Evolutionary conservation across 768 basidiomycete genomes (phyloP).

Genomic region (Amanita thiersii): DNA sequence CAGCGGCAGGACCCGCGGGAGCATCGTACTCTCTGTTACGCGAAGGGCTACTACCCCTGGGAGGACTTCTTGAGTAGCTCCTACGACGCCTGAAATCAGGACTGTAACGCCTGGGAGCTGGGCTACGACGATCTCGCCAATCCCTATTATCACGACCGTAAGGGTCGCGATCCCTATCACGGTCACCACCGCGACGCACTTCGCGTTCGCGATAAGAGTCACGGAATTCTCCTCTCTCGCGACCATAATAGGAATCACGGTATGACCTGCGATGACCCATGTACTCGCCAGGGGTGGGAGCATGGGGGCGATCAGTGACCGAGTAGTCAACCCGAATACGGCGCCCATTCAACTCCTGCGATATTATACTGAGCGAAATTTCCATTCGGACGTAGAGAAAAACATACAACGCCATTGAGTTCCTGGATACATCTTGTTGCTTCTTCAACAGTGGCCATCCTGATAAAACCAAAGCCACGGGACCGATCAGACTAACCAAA

Average conservation of each 20-base stretch:
- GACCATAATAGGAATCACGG: constrained; percentile 28
- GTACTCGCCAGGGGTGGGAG: constrained; percentile 96
- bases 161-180: constrained; percentile 49
- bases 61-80: constrained; percentile 77
- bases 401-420: constrained; percentile 83
- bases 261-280: constrained; percentile 79
- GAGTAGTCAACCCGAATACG: constrained; percentile 97
- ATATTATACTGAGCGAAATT: constrained; percentile 7
- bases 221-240: constrained; percentile 22
- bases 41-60: constrained; percentile 55
- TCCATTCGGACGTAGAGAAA: too few relatives aligned
- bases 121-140: constrained; percentile 78
- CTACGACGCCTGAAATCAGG: constrained; percentile 69
- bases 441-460: constrained; percentile 85
- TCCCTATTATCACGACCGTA: constrained; percentile 68
- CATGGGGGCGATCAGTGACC: constrained; percentile 88
- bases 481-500: constrained; percentile 77
- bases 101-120: constrained; percentile 59
- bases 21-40: constrained; percentile 31
- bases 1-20: constrained; percentile 26
- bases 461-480: constrained; percentile 96
- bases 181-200: constrained; percentile 41
- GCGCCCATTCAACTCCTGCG: constrained; percentile 87
- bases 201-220: constrained; percentile 48
- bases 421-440: constrained; percentile 83